A percentile compares a stretch with the other conserved stretches of the same genome.
phyloP scores from a whole-genome alignment of 2,329 filamentous ascomycete species.

The Penicillium sp. region DNA sequence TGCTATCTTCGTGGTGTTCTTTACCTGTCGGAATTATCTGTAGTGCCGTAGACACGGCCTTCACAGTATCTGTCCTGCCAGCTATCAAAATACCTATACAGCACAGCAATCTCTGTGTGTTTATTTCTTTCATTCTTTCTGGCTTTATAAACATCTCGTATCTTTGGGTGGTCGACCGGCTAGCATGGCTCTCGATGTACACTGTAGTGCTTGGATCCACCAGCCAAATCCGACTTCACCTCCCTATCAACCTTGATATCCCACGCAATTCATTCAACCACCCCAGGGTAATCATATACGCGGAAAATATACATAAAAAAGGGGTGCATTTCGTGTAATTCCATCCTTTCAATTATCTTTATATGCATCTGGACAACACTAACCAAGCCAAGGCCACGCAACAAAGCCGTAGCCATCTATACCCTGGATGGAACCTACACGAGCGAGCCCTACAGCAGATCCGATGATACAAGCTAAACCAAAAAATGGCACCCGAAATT shows the following conservation, averaged over 20 bases:
- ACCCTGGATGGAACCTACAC: background rate
- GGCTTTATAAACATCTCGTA: no score
- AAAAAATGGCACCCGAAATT: conserved; percentile 25
- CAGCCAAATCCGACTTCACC: background rate
- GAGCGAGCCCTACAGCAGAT: background rate
- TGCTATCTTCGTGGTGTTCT: background rate
- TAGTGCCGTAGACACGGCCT: background rate
- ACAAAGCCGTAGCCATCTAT: background rate
- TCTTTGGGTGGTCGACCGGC: background rate
- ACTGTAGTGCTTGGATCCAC: conserved; percentile 14
- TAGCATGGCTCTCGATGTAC: background rate
- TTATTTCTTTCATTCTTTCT: no score
- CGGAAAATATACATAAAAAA: background rate
- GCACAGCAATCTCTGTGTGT: no score
- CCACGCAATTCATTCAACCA: background rate
- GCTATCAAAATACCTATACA: background rate
- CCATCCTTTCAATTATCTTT: background rate
- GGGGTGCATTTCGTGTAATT: background rate
- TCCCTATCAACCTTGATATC: background rate
- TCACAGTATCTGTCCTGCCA: background rate
- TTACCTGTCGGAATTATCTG: background rate
- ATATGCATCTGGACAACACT: background rate
- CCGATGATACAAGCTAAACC: background rate
- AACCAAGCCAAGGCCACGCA: background rate
- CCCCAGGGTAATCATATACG: background rate